phyloP scores from a whole-genome alignment of 441 rosid species.

The Breynia disticha region DNA sequence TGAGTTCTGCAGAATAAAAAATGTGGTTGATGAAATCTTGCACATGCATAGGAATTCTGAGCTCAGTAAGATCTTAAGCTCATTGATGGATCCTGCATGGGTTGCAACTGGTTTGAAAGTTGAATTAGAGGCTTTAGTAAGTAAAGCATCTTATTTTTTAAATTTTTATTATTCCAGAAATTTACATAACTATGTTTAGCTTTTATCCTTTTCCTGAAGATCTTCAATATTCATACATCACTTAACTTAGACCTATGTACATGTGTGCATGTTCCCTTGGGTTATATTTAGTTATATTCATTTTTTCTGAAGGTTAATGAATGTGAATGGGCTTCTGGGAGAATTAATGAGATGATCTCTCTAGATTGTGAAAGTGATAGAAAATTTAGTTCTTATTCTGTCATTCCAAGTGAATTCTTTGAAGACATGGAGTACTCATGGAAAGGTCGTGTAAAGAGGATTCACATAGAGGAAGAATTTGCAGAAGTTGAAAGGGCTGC shows the following conservation, averaged over 20 bases:
- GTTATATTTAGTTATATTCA: not conserved
- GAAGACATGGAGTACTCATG: constrained; percentile 88
- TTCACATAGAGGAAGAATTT: constrained; percentile 64
- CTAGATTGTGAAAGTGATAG: constrained; percentile 63
- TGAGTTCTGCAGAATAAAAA: constrained; percentile 83
- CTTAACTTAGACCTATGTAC: not conserved
- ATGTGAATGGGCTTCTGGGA: constrained; percentile 59
- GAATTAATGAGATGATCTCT: constrained; percentile 62
- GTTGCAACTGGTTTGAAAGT: constrained; percentile 90
- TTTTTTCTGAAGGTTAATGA: constrained; percentile 51
- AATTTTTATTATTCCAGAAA: not conserved
- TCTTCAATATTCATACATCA: too few relatives aligned
- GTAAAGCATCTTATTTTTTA: constrained; percentile 12
- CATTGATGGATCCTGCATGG: constrained; percentile 91
- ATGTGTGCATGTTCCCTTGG: not conserved
- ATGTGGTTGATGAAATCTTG: constrained; percentile 72
- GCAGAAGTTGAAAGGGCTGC: constrained; percentile 59
- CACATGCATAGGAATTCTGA: constrained; percentile 56
- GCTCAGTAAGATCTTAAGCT: constrained; percentile 59
- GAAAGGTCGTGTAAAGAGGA: constrained; percentile 76
- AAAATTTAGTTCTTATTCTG: constrained; percentile 28
- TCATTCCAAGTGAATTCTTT: constrained; percentile 74
- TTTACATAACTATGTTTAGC: too few relatives aligned
- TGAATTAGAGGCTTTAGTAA: constrained; percentile 72
- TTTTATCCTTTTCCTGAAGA: too few relatives aligned